Evolutionary conservation across 352 stramenopile genomes (phyloP).

Genomic region (Globisporangium apiculatum): DNA sequence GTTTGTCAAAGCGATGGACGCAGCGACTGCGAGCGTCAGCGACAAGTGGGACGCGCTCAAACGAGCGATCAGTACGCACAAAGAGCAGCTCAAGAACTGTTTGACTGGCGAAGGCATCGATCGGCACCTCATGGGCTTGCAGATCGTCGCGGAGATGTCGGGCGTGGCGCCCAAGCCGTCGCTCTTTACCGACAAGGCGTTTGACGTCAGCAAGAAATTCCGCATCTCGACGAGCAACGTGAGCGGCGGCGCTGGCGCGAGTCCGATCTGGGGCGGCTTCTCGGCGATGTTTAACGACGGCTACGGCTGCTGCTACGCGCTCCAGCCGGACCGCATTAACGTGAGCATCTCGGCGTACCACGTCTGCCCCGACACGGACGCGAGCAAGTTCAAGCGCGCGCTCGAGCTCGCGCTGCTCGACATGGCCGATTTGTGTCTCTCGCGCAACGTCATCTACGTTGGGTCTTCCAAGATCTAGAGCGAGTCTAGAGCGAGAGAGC

Average conservation of each 20-base stretch:
- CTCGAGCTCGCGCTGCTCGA: slow-evolving; percentile 93
- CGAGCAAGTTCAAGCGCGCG: slow-evolving; percentile 83
- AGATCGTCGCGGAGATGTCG: slow-evolving; percentile 91
- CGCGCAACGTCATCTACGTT: slow-evolving; percentile 87
- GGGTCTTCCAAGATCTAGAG: slow-evolving; percentile 78
- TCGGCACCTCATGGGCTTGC: slow-evolving; percentile 94
- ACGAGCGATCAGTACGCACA: slow-evolving; percentile 87
- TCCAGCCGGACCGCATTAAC: slow-evolving; percentile 92
- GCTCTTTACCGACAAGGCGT: slow-evolving; percentile 92
- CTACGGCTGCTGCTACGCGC: slow-evolving; percentile 94
- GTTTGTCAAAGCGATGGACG: slow-evolving; percentile 90
- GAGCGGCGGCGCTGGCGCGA: slow-evolving; percentile 86
- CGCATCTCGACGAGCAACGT: slow-evolving; percentile 95
- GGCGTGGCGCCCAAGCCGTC: slow-evolving; percentile 81
- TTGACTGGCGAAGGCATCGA: slow-evolving; percentile 90
- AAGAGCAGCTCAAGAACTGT: slow-evolving; percentile 85
- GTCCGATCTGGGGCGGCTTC: slow-evolving; percentile 96
- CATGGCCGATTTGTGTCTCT: slow-evolving; percentile 91
- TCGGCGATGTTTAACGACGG: slow-evolving; percentile 93
- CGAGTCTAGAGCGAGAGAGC: not conserved
- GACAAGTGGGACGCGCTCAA: slow-evolving; percentile 86
- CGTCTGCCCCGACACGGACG: slow-evolving; percentile 70
- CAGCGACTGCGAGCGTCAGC: slow-evolving; percentile 37
- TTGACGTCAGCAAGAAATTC: slow-evolving; percentile 92
- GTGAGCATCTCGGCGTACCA: slow-evolving; percentile 93